Evolutionary conservation across 306 rosid genomes (phyloP).

Genomic region (Glycine tomentella): DNA sequence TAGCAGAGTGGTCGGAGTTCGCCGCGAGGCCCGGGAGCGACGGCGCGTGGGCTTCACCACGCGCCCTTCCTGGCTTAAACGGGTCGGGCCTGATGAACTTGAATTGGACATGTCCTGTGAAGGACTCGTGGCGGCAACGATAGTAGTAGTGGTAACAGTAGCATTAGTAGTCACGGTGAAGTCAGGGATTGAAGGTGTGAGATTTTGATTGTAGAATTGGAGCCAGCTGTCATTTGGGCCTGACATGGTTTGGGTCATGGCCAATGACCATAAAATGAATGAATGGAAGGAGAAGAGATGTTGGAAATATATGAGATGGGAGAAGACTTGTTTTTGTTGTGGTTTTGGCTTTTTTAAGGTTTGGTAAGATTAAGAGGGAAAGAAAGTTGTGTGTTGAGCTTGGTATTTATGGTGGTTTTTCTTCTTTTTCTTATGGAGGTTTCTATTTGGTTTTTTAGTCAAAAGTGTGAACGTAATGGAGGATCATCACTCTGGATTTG

Average conservation of each 20-base stretch:
- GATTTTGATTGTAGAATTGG: slow-evolving; percentile 63
- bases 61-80: slow-evolving; percentile 68
- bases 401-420: slow-evolving; percentile 50
- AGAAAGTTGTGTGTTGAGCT: slow-evolving; percentile 37
- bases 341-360: not conserved
- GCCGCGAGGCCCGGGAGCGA: slow-evolving; percentile 76
- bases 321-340: not conserved
- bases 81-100: slow-evolving; percentile 32
- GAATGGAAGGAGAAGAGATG: not conserved
- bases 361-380: slow-evolving; percentile 47
- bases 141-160: not conserved
- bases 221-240: slow-evolving; percentile 66
- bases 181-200: slow-evolving; percentile 14
- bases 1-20: slow-evolving; percentile 84
- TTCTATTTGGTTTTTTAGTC: slow-evolving; percentile 17
- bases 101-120: slow-evolving; percentile 34
- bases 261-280: slow-evolving; percentile 39
- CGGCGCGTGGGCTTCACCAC: slow-evolving; percentile 66
- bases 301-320: not conserved
- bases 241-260: slow-evolving; percentile 75
- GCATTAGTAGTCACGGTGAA: not conserved
- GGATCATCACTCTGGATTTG: slow-evolving; percentile 41
- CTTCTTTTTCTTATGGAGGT: not conserved
- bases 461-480: slow-evolving; percentile 46
- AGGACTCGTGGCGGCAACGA: not conserved